Conservation (phyloP, 306 rosid species). For the Trichosanthes cucumerina region DNA sequence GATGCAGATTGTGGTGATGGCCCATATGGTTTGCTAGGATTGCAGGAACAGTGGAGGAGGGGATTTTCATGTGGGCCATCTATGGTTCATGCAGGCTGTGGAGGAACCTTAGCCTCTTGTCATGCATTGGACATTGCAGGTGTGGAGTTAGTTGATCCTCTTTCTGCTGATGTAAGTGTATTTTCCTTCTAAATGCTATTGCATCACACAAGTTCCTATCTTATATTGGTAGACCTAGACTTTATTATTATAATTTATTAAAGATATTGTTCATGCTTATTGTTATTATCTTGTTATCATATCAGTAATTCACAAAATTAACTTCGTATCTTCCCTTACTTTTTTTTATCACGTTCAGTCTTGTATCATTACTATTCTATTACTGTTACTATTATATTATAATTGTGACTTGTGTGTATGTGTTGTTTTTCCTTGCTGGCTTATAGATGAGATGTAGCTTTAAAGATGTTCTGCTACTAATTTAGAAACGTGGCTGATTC, state of each 20-base stretch:
- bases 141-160: constrained; percentile 92
- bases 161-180: constrained; percentile 77
- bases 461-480: neutral
- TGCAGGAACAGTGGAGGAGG: constrained; percentile 98
- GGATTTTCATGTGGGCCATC: constrained; percentile 97
- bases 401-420: neutral
- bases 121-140: constrained; percentile 99
- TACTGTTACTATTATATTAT: neutral
- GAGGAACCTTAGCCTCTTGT: constrained; percentile 92
- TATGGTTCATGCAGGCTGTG: constrained; percentile 96
- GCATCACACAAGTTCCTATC: neutral
- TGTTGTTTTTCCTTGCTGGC: neutral
- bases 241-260: neutral
- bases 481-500: neutral
- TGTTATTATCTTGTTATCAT: constrained; percentile 10
- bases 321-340: neutral
- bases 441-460: neutral
- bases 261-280: constrained; percentile 6
- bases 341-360: neutral
- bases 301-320: neutral
- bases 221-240: neutral
- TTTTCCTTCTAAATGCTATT: constrained; percentile 10
- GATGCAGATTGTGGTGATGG: constrained; percentile 95
- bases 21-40: constrained; percentile 91
- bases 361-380: neutral